Percentiles rank a stretch among this genome's conserved stretches.
Evolutionary conservation across 306 rosid genomes (phyloP).

Genomic region (Dalbergia cochinchinensis): DNA sequence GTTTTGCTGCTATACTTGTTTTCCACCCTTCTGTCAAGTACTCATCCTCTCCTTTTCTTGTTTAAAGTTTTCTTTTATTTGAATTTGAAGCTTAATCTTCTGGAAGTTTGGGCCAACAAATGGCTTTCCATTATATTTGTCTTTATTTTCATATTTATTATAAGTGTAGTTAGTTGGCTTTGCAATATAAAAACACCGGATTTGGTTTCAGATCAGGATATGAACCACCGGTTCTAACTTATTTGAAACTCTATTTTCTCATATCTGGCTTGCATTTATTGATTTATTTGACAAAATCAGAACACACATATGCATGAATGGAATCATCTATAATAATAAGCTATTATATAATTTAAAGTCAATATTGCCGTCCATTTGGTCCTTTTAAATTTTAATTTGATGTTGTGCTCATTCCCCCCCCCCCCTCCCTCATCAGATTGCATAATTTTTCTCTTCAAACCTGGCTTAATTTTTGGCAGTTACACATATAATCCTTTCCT

Average conservation of each 20-base stretch:
- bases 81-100: constrained; percentile 13
- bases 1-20: constrained; percentile 26
- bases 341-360: not conserved
- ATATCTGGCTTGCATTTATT: not conserved
- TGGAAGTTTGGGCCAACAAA: constrained; percentile 39
- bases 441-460: not conserved
- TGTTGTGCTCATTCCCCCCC: not conserved
- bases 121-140: not conserved
- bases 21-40: not conserved
- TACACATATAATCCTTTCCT: not conserved
- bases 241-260: constrained; percentile 4
- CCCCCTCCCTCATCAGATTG: not conserved
- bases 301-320: not conserved
- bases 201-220: constrained; percentile 36
- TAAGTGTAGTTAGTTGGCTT: not conserved
- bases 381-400: constrained; percentile 10
- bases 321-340: not conserved
- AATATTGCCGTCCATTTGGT: not conserved
- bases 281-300: constrained; percentile 1
- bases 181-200: not conserved
- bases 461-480: not conserved
- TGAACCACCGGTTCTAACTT: constrained; percentile 13
- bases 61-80: constrained; percentile 20
- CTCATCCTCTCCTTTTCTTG: constrained; percentile 5
- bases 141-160: constrained; percentile 20